Conservation (phyloP, 164 flowering plant genomes). For the Protea cynaroides region DNA sequence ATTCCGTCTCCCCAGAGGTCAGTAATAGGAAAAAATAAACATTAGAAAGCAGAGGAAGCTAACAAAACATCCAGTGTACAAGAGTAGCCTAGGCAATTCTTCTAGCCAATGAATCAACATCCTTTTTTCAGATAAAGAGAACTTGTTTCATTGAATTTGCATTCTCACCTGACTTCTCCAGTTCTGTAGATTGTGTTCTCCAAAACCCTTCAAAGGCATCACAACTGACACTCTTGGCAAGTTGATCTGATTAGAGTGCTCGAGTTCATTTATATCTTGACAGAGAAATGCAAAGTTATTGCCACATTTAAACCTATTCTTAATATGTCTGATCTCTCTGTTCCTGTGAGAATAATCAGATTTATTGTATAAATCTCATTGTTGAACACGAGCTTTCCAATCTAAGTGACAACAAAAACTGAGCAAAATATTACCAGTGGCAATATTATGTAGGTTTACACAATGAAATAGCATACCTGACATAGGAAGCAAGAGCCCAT, state of each 20-base stretch:
- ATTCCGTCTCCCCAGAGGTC: too few species aligned
- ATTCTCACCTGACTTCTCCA: slow-evolving; percentile 92
- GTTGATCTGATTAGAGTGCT: slow-evolving; percentile 70
- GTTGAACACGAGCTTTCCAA: slow-evolving; percentile 1
- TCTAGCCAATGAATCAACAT: not conserved
- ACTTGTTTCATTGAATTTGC: not conserved
- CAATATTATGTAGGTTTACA: not conserved
- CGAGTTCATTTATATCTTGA: slow-evolving; percentile 76
- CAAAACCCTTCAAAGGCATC: slow-evolving; percentile 98
- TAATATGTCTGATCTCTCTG: slow-evolving; percentile 64
- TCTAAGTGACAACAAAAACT: not conserved
- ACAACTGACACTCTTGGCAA: slow-evolving; percentile 86
- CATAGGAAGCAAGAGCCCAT: slow-evolving; percentile 81
- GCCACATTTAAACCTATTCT: slow-evolving; percentile 43
- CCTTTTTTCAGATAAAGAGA: too few species aligned
- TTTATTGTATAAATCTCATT: slow-evolving; percentile 2
- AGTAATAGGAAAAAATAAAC: too few species aligned
- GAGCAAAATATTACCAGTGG: not conserved
- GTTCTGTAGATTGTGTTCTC: slow-evolving; percentile 93
- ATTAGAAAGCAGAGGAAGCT: not conserved
- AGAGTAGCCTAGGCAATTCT: not conserved
- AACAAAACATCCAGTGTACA: not conserved
- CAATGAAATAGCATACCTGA: slow-evolving; percentile 50
- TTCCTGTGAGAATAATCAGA: slow-evolving; percentile 37
- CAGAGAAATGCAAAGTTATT: slow-evolving; percentile 78